A percentile compares a stretch with the other conserved stretches of the same genome.
Evolutionary conservation across 1,284 basidiomycete species (phyloP).

Genomic region (Pyrrhoderma lamaoense): DNA sequence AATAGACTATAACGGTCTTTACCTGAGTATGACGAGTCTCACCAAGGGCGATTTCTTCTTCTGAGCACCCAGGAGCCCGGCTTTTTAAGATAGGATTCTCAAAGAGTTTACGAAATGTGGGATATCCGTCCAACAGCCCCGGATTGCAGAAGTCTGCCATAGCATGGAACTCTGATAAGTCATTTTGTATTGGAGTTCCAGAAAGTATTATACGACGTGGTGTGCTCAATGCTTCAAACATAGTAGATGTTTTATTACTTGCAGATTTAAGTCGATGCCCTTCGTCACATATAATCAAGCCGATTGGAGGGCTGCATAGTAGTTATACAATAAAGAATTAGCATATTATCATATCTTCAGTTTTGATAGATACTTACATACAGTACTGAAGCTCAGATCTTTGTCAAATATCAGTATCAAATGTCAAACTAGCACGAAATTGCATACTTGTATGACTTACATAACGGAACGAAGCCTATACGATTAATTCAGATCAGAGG

Average conservation of each 20-base stretch:
- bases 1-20: conserved; percentile 13
- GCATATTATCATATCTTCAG: no score
- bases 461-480: conserved; percentile 72
- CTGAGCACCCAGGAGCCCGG: conserved; percentile 68
- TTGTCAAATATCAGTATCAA: not conserved
- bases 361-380: conserved; percentile 38
- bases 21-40: conserved; percentile 69
- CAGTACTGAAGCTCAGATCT: conserved; percentile 58
- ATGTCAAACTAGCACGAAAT: not conserved
- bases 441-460: conserved; percentile 33
- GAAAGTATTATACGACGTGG: conserved; percentile 81
- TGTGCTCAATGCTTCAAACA: conserved; percentile 79
- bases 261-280: conserved; percentile 93
- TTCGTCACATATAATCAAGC: conserved; percentile 94
- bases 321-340: not conserved
- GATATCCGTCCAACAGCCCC: conserved; percentile 77
- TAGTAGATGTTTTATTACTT: conserved; percentile 84
- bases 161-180: conserved; percentile 90
- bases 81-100: conserved; percentile 88
- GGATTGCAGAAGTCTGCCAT: conserved; percentile 98
- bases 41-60: conserved; percentile 70
- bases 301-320: conserved; percentile 69
- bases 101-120: conserved; percentile 72
- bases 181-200: conserved; percentile 97
- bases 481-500: no score